Conservation (phyloP, 2,329 filamentous ascomycete genomes). For the Aspergillus fumigatiaffinis region DNA sequence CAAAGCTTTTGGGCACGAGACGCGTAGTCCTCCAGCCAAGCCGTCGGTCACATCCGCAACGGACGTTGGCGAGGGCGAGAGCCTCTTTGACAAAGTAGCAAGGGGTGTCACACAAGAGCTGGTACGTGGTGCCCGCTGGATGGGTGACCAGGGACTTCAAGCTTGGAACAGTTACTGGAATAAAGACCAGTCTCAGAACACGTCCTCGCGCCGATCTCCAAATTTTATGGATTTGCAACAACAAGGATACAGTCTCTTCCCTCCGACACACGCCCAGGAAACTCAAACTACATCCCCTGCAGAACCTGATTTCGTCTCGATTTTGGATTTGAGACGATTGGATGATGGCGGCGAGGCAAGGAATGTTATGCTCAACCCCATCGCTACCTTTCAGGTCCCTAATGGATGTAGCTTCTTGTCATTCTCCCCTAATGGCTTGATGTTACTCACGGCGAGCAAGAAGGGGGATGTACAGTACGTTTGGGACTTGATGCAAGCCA, state of each 20-base stretch:
- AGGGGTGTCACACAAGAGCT: slow-evolving; percentile 49
- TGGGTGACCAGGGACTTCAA: slow-evolving; percentile 47
- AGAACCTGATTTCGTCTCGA: slow-evolving; percentile 44
- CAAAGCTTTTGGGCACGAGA: slow-evolving; percentile 40
- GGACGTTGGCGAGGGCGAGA: slow-evolving; percentile 46
- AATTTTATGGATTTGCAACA: slow-evolving; percentile 26
- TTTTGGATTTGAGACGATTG: slow-evolving; percentile 44
- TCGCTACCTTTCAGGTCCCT: slow-evolving; percentile 46
- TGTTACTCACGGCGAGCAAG: slow-evolving; percentile 45
- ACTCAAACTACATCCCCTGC: slow-evolving; percentile 30
- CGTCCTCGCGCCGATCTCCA: slow-evolving; percentile 27
- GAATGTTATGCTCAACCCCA: slow-evolving; percentile 30
- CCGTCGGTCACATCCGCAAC: slow-evolving; percentile 43
- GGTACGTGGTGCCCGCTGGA: slow-evolving; percentile 46
- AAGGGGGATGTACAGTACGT: slow-evolving; percentile 50
- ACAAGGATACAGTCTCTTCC: slow-evolving; percentile 37
- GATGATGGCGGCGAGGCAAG: slow-evolving; percentile 38
- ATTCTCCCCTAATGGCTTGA: slow-evolving; percentile 45
- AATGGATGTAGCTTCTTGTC: slow-evolving; percentile 49
- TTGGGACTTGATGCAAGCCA: slow-evolving; percentile 49
- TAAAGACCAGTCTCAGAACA: slow-evolving; percentile 34
- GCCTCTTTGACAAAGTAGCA: slow-evolving; percentile 46
- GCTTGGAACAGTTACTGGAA: slow-evolving; percentile 51
- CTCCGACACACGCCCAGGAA: slow-evolving; percentile 45
- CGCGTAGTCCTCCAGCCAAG: slow-evolving; percentile 39